phyloP scores from a whole-genome alignment of 2,329 filamentous ascomycete genomes.

The Monilinia laxa region DNA sequence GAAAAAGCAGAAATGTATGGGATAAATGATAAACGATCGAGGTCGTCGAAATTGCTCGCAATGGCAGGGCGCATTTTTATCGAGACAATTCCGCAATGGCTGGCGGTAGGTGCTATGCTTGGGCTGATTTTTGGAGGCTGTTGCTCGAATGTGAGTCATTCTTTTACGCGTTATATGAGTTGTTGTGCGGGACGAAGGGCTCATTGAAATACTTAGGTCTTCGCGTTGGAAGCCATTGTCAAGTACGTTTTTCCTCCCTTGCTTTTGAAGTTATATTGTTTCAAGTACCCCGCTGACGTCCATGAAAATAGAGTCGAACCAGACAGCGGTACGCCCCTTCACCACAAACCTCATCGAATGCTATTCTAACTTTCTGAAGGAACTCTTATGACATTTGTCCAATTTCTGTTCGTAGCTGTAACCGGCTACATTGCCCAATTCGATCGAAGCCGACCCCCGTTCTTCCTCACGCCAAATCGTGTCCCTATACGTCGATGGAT shows the following conservation, averaged over 20 bases:
- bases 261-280: conserved; percentile 3
- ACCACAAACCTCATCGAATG: conserved; percentile 3
- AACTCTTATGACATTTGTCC: conserved; percentile 83
- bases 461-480: conserved; percentile 73
- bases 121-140: conserved; percentile 92
- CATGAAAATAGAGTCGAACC: conserved; percentile 67
- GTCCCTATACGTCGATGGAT: conserved; percentile 85
- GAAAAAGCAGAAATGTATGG: conserved; percentile 57
- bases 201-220: conserved; percentile 62
- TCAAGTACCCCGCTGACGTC: conserved; percentile 23
- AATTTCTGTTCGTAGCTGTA: conserved; percentile 79
- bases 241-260: conserved; percentile 60
- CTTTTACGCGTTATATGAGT: background rate
- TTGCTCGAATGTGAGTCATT: conserved; percentile 76
- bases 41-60: conserved; percentile 51
- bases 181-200: conserved; percentile 26
- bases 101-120: conserved; percentile 67
- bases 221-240: conserved; percentile 90
- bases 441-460: conserved; percentile 63
- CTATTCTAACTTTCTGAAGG: conserved; percentile 49
- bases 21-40: conserved; percentile 52
- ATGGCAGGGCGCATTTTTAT: conserved; percentile 54
- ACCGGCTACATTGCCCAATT: conserved; percentile 76
- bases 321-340: conserved; percentile 64
- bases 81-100: conserved; percentile 61